Base-by-base conservation (phyloP, 768 basidiomycete genomes). In the Phaeotremella skinneri region DNA sequence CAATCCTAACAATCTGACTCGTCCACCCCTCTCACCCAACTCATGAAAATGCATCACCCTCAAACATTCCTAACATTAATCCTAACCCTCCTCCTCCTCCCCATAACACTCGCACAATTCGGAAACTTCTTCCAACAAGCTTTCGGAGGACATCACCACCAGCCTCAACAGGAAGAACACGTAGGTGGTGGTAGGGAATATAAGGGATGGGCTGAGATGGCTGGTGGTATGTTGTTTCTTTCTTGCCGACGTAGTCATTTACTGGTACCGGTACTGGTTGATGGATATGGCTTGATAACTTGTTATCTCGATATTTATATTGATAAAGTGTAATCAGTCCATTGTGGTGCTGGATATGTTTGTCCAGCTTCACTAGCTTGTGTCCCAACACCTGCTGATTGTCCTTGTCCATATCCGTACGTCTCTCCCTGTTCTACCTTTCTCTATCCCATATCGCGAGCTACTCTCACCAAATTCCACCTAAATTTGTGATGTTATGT, bases 321-420 rank as follows among this genome's bases (percentile, higher is more conserved):
- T 7, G 43, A 13, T 45, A n/a, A 41, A 41, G n/a, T n/a, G 26
- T 25, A 32, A 7, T 27, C 30, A 73, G 71, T 73, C 5, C 68
- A 70, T 49, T 73, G 72, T 53, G 26, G 66, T 45, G 67, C 69
- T 17, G 72, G 72, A 6, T 73, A 73, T 42, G 67, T 73, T 37
- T 73, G 72, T 55, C 72, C 72, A 2, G 58, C 55, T 4, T 68
- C 69, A 7, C 56, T 70, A 58, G 65, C 69, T 27, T 73, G 72
- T 49, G 72, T 73, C 16, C 65, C 72, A 41, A 70, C 69, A 3
- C 72, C 72, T 11, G 65, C 67, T 14, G 69, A 69, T 48, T 73
- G 72, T 57, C 72, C 72, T 23, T 73, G 72, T 61, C 72, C 72
- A 32, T 70, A 73, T 58, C 69, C 69, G 72, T 73, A 34, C 57